Evolutionary conservation across 306 rosid genomes (phyloP), one percentile per base, ranked within the genome.

Genomic region (Prunus campanulata): DNA sequence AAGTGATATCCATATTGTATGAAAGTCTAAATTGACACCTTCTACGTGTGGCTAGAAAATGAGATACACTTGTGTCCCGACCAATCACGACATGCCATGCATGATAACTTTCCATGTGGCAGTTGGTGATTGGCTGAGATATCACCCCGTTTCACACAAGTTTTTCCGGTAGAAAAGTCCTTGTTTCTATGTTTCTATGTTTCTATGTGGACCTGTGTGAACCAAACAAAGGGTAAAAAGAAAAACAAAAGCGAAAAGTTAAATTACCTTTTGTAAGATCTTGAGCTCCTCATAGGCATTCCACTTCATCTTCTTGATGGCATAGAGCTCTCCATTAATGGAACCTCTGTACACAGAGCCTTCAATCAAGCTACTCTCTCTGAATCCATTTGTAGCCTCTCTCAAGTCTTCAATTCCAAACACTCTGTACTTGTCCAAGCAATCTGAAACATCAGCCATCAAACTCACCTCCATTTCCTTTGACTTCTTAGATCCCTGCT

Each of bases 271-370:
- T 84, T 95, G 97, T 75, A 95, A 88, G 82, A 95, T 95, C 92
- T 95, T 95, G 88, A 95, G 98, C 78, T 95, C 96, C 68, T 95
- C 98, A 50, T 81, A 89, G 44, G 96, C 98, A 77, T 90, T 86
- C 97, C 98, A 95, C 25, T 88, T 90, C 98, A 95, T 95, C 97
- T 89, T 92, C 93, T 92, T 95, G 76, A 95, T 90, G 6, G 98
- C 97, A 74, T 47, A 90, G 27, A 85, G 75, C 19, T 85, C 87
- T 8, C 93, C 97, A 50, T 75, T 85, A 62, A 92, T 88, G 4
- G 25, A 2, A 0, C 96, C 98, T 83, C 60, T 95, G 60, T 95
- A 92, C 16, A 95, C 97, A 64, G 96, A 88, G 0, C 98, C 98
- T 32, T 90, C 92, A 76, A 92, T 89, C 86, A 92, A 86, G 80